phyloP scores from a whole-genome alignment of 1,284 basidiomycete species.

The Rhodotorula sp. region DNA sequence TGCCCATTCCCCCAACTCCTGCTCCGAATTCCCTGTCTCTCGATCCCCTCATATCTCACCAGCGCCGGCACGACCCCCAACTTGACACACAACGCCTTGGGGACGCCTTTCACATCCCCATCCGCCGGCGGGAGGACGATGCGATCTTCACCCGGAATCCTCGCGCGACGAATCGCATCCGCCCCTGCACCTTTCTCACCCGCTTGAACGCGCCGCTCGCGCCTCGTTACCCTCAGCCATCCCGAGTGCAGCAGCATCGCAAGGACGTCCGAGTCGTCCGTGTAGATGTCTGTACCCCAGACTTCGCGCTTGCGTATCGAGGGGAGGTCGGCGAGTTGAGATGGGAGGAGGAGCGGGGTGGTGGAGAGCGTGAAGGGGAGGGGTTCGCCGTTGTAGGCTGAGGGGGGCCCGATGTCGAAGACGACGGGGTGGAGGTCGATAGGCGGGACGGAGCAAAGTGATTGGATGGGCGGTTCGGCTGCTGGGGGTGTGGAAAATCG shows the following conservation, averaged over 20 bases:
- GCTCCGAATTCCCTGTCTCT: slow-evolving; percentile 54
- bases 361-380: not conserved
- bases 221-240: slow-evolving; percentile 51
- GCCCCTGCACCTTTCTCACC: slow-evolving; percentile 22
- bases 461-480: not conserved
- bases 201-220: slow-evolving; percentile 7
- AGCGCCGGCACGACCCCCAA: slow-evolving; percentile 56
- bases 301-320: slow-evolving; percentile 47
- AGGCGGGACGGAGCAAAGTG: slow-evolving; percentile 10
- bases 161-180: slow-evolving; percentile 12
- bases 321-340: slow-evolving; percentile 39
- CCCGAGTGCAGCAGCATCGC: slow-evolving; percentile 57
- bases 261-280: slow-evolving; percentile 59
- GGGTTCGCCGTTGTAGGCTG: slow-evolving; percentile 10
- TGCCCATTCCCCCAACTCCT: slow-evolving; percentile 59
- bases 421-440: slow-evolving; percentile 10
- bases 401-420: slow-evolving; percentile 11
- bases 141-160: not conserved
- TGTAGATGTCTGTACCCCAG: slow-evolving; percentile 61
- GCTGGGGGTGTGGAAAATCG: not conserved
- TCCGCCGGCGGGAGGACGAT: not conserved
- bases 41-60: slow-evolving; percentile 54
- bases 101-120: not conserved
- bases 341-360: slow-evolving; percentile 19
- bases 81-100: slow-evolving; percentile 51